These are phyloP conservation scores for Colletotrichum karsti DNA, from an alignment of 2,329 filamentous ascomycete genomes.

Conservation along the genomic window DNA sequence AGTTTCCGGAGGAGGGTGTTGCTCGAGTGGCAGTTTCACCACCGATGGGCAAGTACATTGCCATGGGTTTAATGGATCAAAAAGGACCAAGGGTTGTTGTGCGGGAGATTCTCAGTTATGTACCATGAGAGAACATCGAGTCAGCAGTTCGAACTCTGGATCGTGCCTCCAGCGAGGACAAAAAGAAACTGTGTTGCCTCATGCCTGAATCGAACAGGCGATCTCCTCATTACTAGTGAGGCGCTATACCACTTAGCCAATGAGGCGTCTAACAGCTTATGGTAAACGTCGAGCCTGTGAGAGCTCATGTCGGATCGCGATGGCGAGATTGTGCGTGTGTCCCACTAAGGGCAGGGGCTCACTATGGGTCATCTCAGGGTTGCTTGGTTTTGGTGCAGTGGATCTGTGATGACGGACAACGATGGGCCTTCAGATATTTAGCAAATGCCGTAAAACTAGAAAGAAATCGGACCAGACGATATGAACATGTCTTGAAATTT, in stretches of 20 bases:
- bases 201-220: slow-evolving; percentile 16
- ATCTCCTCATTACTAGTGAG: slow-evolving; percentile 19
- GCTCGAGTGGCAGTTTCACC: not conserved
- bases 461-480: too few relatives aligned
- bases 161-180: not conserved
- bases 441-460: not conserved
- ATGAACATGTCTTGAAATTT: too few relatives aligned
- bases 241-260: slow-evolving; percentile 14
- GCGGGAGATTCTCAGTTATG: not conserved
- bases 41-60: slow-evolving; percentile 1
- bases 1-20: slow-evolving; percentile 4
- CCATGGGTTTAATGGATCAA: slow-evolving; percentile 2
- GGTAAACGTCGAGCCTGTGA: rapidly evolving
- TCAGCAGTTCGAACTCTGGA: not conserved
- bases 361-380: not conserved
- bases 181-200: not conserved
- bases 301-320: not conserved
- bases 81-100: slow-evolving; percentile 6
- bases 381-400: not conserved
- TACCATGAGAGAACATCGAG: not conserved
- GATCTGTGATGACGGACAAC: too few relatives aligned
- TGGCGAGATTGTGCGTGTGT: not conserved
- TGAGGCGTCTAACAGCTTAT: not conserved
- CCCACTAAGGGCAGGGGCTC: not conserved
- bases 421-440: not conserved